phyloP scores from a whole-genome alignment of 805 yeast genomes.

The Ogataea chonburiensis region DNA sequence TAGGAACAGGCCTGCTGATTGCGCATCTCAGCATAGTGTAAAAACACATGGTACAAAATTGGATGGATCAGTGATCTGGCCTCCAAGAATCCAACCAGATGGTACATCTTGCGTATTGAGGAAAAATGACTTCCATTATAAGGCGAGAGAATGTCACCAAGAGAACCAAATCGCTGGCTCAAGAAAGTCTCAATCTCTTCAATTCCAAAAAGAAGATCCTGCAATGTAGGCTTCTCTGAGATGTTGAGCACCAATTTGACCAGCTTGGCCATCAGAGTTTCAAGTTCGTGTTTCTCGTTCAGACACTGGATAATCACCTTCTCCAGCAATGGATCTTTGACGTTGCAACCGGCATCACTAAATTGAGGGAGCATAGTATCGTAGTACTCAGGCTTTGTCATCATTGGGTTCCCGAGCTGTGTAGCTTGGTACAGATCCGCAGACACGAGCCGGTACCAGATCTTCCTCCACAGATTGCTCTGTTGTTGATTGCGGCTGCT shows the following conservation, averaged over 20 bases:
- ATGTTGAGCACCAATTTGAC: conserved; percentile 42
- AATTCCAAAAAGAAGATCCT: conserved; percentile 36
- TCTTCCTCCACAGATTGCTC: conserved; percentile 52
- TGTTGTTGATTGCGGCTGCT: conserved; percentile 21
- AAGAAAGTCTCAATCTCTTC: conserved; percentile 39
- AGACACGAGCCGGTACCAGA: conserved; percentile 53
- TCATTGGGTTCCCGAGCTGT: conserved; percentile 47
- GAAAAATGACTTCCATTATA: conserved; percentile 20
- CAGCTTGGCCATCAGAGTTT: conserved; percentile 34
- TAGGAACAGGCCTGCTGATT: conserved; percentile 38
- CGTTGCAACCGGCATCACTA: conserved; percentile 36
- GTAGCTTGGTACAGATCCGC: conserved; percentile 46
- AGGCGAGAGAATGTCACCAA: conserved; percentile 30
- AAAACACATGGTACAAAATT: conserved; percentile 41
- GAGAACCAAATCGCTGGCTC: conserved; percentile 31
- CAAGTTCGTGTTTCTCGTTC: conserved; percentile 31
- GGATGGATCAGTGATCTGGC: conserved; percentile 38
- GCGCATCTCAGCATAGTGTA: conserved; percentile 37
- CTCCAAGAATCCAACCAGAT: conserved; percentile 24
- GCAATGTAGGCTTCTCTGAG: conserved; percentile 37
- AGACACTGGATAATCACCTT: conserved; percentile 37
- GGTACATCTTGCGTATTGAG: conserved; percentile 25
- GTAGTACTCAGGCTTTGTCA: conserved; percentile 39
- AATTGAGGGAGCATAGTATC: conserved; percentile 53
- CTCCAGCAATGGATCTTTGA: conserved; percentile 41